phyloP scores from a whole-genome alignment of 2,329 filamentous ascomycete species.

The Ceratocystis huliohia region DNA sequence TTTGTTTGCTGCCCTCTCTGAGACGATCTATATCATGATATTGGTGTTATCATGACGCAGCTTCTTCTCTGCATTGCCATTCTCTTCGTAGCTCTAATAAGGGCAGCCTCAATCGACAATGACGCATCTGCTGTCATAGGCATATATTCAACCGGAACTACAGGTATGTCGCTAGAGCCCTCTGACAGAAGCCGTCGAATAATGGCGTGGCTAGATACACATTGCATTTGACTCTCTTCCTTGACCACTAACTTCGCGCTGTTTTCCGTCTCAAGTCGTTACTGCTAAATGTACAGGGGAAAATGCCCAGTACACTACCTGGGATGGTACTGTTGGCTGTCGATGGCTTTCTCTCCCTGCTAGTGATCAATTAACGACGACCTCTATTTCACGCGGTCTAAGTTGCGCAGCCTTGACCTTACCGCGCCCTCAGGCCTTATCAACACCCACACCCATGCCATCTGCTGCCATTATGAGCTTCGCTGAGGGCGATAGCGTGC shows the following conservation, averaged over 20 bases:
- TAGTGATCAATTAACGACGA: not conserved
- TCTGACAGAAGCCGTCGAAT: too few species aligned
- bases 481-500: conserved; percentile 16
- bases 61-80: not conserved
- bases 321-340: conserved; percentile 17
- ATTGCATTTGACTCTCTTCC: too few species aligned
- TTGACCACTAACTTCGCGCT: not conserved
- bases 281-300: conserved; percentile 14
- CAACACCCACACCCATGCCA: not conserved
- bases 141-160: not conserved
- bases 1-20: not conserved
- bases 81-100: not conserved
- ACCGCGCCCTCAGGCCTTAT: not conserved
- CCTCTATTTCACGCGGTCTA: conserved; percentile 14
- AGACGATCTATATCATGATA: not conserved
- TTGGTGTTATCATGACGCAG: not conserved
- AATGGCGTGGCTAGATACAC: too few species aligned
- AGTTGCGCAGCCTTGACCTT: not conserved
- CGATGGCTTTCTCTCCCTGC: conserved; percentile 8
- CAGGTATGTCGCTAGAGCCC: not conserved
- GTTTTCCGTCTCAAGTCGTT: not conserved
- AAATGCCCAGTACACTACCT: conserved; percentile 16
- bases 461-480: conserved; percentile 1
- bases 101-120: not conserved
- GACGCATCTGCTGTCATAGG: conserved; percentile 9